Conservation (phyloP, 2,329 filamentous ascomycete species). For the Esteya vermicola region DNA sequence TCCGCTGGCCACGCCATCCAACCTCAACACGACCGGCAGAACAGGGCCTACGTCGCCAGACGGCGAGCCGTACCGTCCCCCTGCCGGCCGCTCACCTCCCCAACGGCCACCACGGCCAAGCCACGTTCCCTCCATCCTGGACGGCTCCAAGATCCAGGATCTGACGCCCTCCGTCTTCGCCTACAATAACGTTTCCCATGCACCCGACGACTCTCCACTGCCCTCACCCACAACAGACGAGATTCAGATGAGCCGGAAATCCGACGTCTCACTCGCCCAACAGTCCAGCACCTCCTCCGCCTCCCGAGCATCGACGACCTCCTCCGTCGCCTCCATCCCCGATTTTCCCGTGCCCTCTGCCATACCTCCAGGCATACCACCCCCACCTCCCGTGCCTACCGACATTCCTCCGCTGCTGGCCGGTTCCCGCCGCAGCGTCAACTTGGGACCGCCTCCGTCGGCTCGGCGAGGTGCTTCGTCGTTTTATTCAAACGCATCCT, state of each 20-base stretch:
- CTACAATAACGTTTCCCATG: neutral
- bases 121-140: conserved; percentile 42
- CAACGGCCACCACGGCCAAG: conserved; percentile 47
- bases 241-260: conserved; percentile 22
- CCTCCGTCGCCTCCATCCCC: conserved; percentile 42
- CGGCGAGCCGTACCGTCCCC: conserved; percentile 32
- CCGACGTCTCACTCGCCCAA: conserved; percentile 28
- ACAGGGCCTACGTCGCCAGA: too few relatives aligned
- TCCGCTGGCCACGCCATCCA: conserved; percentile 17
- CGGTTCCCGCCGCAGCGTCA: conserved; percentile 32
- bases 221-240: conserved; percentile 9
- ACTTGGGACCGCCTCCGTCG: conserved; percentile 45
- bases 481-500: conserved; percentile 51
- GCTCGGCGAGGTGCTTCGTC: conserved; percentile 46
- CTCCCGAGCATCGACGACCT: conserved; percentile 38
- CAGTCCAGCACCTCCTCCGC: conserved; percentile 21
- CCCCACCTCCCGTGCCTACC: conserved; percentile 13
- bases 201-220: neutral
- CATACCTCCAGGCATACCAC: conserved; percentile 10
- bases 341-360: conserved; percentile 38
- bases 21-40: too few relatives aligned
- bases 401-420: conserved; percentile 2
- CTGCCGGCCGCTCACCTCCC: conserved; percentile 36
- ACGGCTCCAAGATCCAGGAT: conserved; percentile 40
- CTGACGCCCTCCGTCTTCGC: conserved; percentile 37